A percentile compares a stretch with the other conserved stretches of the same genome.
These are phyloP conservation scores for Dactylella cylindrospora DNA, from an alignment of 2,329 filamentous ascomycete genomes.

Conservation along the genomic window DNA sequence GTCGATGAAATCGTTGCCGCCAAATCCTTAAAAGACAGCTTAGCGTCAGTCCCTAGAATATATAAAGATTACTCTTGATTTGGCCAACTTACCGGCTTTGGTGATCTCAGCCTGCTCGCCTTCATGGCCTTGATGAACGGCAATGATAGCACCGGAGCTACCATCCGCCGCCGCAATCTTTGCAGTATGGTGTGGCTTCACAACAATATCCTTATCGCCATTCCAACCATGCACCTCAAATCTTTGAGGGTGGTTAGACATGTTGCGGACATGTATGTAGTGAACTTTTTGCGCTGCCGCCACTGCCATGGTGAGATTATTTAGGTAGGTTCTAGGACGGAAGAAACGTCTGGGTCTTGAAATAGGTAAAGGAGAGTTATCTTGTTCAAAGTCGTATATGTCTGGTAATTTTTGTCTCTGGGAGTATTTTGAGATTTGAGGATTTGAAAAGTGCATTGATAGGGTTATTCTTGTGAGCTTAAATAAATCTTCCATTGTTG, in stretches of 20 bases:
- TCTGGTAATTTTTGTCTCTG: too few species aligned
- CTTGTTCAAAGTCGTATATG: slow-evolving; percentile 12
- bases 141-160: slow-evolving; percentile 53
- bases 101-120: slow-evolving; percentile 54
- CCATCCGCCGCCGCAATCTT: slow-evolving; percentile 51
- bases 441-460: too few species aligned
- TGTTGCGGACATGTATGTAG: slow-evolving; percentile 51
- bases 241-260: slow-evolving; percentile 51
- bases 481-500: too few species aligned
- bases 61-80: neutral
- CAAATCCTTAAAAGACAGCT: neutral
- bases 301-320: neutral
- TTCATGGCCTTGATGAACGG: slow-evolving; percentile 52
- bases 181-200: slow-evolving; percentile 49
- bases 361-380: slow-evolving; percentile 1
- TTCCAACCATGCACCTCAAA: slow-evolving; percentile 54
- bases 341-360: neutral
- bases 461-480: too few species aligned
- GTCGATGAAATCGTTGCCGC: slow-evolving; percentile 51
- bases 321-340: too few species aligned
- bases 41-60: neutral
- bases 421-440: too few species aligned
- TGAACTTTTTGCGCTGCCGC: slow-evolving; percentile 45
- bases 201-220: slow-evolving; percentile 51
- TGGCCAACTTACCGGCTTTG: slow-evolving; percentile 50